Evolutionary conservation across 805 yeast species (phyloP).

Genomic region (Pichia rugopelliculosa): DNA sequence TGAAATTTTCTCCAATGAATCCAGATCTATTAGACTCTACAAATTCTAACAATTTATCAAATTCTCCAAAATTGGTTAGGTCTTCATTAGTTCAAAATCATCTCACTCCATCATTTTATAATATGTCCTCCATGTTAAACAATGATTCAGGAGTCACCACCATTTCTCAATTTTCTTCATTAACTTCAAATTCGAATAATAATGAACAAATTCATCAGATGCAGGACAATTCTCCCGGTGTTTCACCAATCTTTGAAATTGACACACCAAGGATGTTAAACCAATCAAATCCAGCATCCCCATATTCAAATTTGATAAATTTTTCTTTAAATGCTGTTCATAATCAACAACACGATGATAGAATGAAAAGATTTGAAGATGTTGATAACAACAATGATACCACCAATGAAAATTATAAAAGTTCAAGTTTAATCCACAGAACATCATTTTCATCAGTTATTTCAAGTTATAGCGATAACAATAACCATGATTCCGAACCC

Average conservation of each 20-base stretch:
- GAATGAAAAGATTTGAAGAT: background rate
- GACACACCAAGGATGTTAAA: slow-evolving; percentile 2
- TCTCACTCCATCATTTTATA: background rate
- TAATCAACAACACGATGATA: background rate
- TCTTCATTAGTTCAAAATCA: background rate
- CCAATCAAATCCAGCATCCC: slow-evolving; percentile 3
- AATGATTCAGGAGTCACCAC: background rate
- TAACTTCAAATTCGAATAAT: background rate
- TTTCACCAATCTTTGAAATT: slow-evolving; percentile 2
- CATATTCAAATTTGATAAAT: background rate
- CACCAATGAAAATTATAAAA: background rate
- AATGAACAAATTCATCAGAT: background rate
- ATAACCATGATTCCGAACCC: background rate
- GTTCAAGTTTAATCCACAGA: background rate
- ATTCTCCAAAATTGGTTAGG: background rate
- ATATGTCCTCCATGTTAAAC: background rate
- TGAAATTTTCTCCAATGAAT: slow-evolving; percentile 1
- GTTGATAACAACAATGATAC: background rate
- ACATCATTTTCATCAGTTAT: background rate
- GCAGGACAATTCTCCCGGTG: background rate
- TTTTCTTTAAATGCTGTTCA: background rate
- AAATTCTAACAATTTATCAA: background rate
- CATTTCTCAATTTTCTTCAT: background rate
- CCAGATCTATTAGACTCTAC: background rate
- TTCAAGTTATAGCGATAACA: background rate